Percentiles rank a stretch among this genome's conserved stretches.
phyloP scores from a whole-genome alignment of 2,329 filamentous ascomycete genomes.

The Penicillium sp. region DNA sequence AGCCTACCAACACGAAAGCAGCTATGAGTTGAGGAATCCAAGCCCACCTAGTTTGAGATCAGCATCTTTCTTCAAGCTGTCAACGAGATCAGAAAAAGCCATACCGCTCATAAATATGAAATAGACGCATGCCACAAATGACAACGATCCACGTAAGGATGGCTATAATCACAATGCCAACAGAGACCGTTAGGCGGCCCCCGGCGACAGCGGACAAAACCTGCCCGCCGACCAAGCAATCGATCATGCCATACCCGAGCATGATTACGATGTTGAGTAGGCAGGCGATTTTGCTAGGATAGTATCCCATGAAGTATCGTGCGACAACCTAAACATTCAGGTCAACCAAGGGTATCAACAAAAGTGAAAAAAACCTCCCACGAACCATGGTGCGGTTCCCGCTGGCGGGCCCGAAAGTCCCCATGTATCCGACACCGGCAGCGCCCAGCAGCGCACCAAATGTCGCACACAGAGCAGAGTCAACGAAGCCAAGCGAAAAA shows the following conservation, averaged over 20 bases:
- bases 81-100: background rate
- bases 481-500: constrained; percentile 36
- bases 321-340: constrained; percentile 24
- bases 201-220: constrained; percentile 35
- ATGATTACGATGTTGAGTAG: constrained; percentile 38
- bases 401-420: constrained; percentile 34
- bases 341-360: background rate
- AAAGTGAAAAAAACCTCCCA: background rate
- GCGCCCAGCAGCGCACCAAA: constrained; percentile 32
- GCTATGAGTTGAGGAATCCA: constrained; percentile 38
- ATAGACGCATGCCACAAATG: constrained; percentile 30
- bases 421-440: constrained; percentile 33
- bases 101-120: constrained; percentile 39
- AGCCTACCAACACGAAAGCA: constrained; percentile 37
- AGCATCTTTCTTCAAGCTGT: background rate
- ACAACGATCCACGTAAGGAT: constrained; percentile 28
- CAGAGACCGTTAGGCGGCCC: constrained; percentile 29
- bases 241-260: constrained; percentile 38
- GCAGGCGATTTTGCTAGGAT: constrained; percentile 33
- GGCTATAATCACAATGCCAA: constrained; percentile 31
- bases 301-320: constrained; percentile 39
- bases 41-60: constrained; percentile 17
- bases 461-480: constrained; percentile 29
- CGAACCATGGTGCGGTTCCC: constrained; percentile 39
- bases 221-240: constrained; percentile 37